Percentiles rank a stretch among this genome's conserved stretches.
Conservation (phyloP, 345 rosid species). For the Excoecaria agallocha region DNA sequence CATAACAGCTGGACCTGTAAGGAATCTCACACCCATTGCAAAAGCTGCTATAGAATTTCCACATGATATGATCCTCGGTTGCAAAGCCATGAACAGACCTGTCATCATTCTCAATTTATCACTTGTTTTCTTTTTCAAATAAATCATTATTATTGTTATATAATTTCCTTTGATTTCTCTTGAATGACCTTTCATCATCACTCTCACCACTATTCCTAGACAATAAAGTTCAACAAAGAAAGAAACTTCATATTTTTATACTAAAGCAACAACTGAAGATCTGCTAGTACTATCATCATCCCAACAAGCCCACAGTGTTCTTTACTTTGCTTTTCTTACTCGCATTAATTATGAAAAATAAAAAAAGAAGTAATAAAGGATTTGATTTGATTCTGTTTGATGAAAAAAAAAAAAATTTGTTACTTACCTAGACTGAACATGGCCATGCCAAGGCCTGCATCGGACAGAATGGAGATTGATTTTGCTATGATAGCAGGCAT, state of each 20-base stretch:
- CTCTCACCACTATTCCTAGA: no score
- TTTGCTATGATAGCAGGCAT: slow-evolving; percentile 98
- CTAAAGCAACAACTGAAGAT: neutral
- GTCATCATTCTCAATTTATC: slow-evolving; percentile 20
- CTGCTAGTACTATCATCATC: slow-evolving; percentile 24
- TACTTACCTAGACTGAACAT: slow-evolving; percentile 99
- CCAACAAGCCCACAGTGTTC: slow-evolving; percentile 18
- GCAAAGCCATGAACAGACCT: slow-evolving; percentile 99
- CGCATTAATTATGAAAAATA: slow-evolving; percentile 32
- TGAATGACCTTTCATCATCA: no score
- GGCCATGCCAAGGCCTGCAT: slow-evolving; percentile 99
- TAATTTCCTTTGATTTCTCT: no score
- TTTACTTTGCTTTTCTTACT: slow-evolving; percentile 20
- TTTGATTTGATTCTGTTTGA: slow-evolving; percentile 2
- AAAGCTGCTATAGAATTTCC: slow-evolving; percentile 88
- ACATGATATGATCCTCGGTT: slow-evolving; percentile 98
- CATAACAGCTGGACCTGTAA: slow-evolving; percentile 98
- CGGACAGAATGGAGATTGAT: slow-evolving; percentile 97
- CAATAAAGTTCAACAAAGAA: neutral
- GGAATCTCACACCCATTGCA: slow-evolving; percentile 93
- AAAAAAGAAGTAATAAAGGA: slow-evolving; percentile 13
- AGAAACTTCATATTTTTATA: neutral
- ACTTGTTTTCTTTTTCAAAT: no score
- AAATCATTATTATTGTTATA: no score
- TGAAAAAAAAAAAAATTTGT: neutral